Conservation (phyloP, 164 flowering plant genomes). For the Annona squamosa region DNA sequence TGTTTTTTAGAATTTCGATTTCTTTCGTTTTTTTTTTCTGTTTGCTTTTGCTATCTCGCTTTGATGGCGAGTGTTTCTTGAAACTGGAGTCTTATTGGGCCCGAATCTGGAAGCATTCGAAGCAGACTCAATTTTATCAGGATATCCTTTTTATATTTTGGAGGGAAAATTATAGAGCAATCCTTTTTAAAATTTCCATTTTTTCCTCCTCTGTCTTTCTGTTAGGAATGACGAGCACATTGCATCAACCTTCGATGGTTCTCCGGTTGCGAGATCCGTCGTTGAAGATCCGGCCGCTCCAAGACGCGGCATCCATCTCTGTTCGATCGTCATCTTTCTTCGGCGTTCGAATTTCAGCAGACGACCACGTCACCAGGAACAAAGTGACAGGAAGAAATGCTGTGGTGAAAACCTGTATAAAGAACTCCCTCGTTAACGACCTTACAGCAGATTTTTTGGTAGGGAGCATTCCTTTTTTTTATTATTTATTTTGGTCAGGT, state of each 20-base stretch:
- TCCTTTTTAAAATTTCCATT: too few relatives aligned
- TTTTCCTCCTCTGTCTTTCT: background rate
- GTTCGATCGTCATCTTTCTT: constrained; percentile 16
- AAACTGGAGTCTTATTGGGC: too few relatives aligned
- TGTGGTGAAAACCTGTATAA: background rate
- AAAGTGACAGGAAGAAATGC: constrained; percentile 5
- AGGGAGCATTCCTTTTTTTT: background rate
- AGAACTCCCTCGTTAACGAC: background rate
- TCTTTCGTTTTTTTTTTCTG: too few relatives aligned
- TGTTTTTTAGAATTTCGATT: background rate
- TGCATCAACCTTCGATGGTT: background rate
- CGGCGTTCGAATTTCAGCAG: constrained; percentile 8
- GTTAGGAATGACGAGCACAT: constrained; percentile 4
- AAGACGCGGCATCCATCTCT: constrained; percentile 1
- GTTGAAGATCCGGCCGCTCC: constrained; percentile 6
- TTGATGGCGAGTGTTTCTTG: background rate
- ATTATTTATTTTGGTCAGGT: too few relatives aligned
- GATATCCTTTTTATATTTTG: background rate
- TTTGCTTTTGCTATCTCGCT: too few relatives aligned
- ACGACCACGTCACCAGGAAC: background rate
- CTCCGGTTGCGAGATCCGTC: background rate
- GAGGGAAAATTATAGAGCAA: background rate
- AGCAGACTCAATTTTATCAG: background rate
- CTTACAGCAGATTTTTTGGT: background rate
- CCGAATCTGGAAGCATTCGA: background rate